Conservation (phyloP, 306 rosid species). For the Castanea mollissima region DNA sequence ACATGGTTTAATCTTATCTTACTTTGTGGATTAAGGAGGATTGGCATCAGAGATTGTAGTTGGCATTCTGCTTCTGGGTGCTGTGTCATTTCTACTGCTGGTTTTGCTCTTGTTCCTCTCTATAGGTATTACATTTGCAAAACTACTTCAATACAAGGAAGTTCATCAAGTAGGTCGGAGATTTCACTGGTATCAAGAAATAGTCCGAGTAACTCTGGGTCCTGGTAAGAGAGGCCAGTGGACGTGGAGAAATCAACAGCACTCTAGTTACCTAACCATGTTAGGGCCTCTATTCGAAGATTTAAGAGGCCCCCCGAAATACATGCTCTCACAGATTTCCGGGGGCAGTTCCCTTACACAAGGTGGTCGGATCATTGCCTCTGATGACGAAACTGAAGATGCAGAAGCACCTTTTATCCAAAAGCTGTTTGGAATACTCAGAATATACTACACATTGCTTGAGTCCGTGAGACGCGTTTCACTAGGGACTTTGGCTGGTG, state of each 20-base stretch:
- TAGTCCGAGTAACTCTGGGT: conserved; percentile 73
- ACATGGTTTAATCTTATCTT: conserved; percentile 3
- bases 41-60: conserved; percentile 44
- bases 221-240: conserved; percentile 96
- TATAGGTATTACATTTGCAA: conserved; percentile 77
- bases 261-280: conserved; percentile 44
- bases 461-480: conserved; percentile 59
- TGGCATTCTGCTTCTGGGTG: conserved; percentile 60
- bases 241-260: conserved; percentile 72
- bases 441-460: conserved; percentile 74
- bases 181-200: conserved; percentile 85
- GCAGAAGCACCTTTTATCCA: conserved; percentile 93
- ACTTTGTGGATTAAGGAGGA: conserved; percentile 49
- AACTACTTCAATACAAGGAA: conserved; percentile 92
- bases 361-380: conserved; percentile 62
- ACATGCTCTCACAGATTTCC: conserved; percentile 89
- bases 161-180: conserved; percentile 70
- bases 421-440: conserved; percentile 85
- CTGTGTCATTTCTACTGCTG: conserved; percentile 46
- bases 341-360: conserved; percentile 36
- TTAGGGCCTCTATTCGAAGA: conserved; percentile 88
- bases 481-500: conserved; percentile 67
- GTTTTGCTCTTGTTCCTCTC: conserved; percentile 77
- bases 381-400: conserved; percentile 93
- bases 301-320: conserved; percentile 91